phyloP scores from a whole-genome alignment of 805 yeast species.

The Schizosaccharomyces osmophilus region DNA sequence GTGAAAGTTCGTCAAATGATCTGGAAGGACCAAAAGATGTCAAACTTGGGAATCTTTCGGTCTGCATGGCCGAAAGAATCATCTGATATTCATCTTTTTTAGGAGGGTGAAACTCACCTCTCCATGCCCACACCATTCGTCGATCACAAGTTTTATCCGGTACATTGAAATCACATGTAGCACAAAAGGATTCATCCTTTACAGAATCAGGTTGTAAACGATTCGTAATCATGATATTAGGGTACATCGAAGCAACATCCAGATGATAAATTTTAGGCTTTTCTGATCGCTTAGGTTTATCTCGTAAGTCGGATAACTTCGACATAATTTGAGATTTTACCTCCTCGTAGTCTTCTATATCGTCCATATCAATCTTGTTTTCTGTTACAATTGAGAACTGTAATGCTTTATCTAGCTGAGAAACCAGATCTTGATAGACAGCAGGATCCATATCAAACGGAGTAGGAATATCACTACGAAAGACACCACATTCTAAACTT shows the following conservation, averaged over 20 bases:
- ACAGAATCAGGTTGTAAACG: constrained; percentile 94
- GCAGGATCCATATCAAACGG: constrained; percentile 59
- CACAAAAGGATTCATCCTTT: constrained; percentile 86
- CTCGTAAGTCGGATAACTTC: constrained; percentile 32
- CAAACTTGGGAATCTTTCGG: constrained; percentile 48
- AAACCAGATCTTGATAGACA: constrained; percentile 53
- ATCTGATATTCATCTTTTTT: constrained; percentile 73
- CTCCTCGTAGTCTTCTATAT: constrained; percentile 60
- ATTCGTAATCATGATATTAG: constrained; percentile 93
- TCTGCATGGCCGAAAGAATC: constrained; percentile 62
- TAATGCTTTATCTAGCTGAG: constrained; percentile 50
- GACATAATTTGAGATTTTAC: constrained; percentile 32
- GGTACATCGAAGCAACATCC: constrained; percentile 98
- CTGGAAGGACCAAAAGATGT: constrained; percentile 32
- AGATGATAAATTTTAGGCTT: constrained; percentile 82
- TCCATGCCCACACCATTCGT: constrained; percentile 86
- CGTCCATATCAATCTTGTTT: constrained; percentile 43
- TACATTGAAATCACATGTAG: constrained; percentile 86
- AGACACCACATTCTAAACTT: constrained; percentile 91
- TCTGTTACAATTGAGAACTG: constrained; percentile 69
- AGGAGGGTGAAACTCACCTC: constrained; percentile 88
- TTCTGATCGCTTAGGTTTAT: constrained; percentile 42
- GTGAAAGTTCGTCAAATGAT: constrained; percentile 50
- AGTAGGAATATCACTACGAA: constrained; percentile 60
- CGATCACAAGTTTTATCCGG: constrained; percentile 90